Base-by-base conservation (phyloP, 1,284 basidiomycete genomes). In the Moesziomyces parantarcticus region DNA sequence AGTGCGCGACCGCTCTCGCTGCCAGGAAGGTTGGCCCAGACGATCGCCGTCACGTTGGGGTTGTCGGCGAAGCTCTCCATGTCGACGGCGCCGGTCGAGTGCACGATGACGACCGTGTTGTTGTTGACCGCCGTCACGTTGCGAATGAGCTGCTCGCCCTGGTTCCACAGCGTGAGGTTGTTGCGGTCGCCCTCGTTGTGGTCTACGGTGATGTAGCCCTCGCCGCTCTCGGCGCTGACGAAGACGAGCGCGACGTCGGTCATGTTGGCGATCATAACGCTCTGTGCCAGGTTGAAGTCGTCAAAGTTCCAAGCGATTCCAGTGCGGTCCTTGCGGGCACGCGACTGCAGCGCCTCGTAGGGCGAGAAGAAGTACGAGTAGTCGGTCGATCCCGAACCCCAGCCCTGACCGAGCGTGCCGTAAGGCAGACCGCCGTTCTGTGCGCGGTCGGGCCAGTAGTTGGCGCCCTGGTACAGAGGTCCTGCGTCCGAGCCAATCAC, bases 331-430 rank as follows among this genome's bases (percentile, higher is more conserved):
- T 89, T 64, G 25, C 70, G 88, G 1, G 87, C 87, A 34, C 83
- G 84, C 0, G 77, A 79, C 76, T 92, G 90, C 67, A 95, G 89
- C 18, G 92, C 91, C 77, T 91, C 89, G 50, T 90, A 77, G 2
- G 75, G 86, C 26, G 85, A 84, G 56, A 88, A 83, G 36, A 87
- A 84, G 81, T 86, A 87, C 0, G 86, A 84, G 80, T 85, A 87
- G 26, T 87, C 80, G 45, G 80, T 83, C 8, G 87, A 83, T 54
- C 91, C 91, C 5, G 75, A 77, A 26, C 80, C 92, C 92, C 92
- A 93, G 29, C 92, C 92, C 88, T 92, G 90, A 6, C 91, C 92
- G 2, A 93, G 86, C n/a, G 90, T 88, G 34, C 91, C 90, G 51
- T 85, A 85, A 20, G 84, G 79, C n/a, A 83, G 63, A 5, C 86